Base-by-base conservation (phyloP, 2,329 filamentous ascomycete genomes). In the Phialophora expanda region DNA sequence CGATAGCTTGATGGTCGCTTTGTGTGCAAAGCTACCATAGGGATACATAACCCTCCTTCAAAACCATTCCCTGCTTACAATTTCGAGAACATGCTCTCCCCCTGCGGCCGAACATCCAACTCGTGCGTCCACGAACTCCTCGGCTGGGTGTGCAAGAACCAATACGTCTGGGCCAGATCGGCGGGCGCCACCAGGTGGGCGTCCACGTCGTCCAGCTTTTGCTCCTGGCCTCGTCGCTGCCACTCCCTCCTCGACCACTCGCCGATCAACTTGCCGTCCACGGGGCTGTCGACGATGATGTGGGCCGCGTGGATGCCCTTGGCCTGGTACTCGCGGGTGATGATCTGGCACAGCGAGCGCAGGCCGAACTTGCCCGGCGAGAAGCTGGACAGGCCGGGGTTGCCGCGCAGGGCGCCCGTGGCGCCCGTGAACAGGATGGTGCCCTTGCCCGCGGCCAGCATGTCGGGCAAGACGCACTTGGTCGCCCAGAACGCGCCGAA, bases 231-330 rank as follows among this genome's bases (percentile, higher is more conserved):
- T 20, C 61, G 26, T 3, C 66, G 53, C 50, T 57, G 38, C 68
- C 68, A 70, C 62, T 68, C 58, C 32, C 68, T 41, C 32, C 66
- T 34, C n/a, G 62, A 63, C 53, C 59, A 62, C 61, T 63, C 64
- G 34, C 61, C 56, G 56, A 66, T 67, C 66, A 62, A 76, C 79
- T 74, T 73, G 81, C 80, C 64, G 74, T 82, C 66, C 82, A 80
- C 26, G 82, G 78, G 68, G 75, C 84, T 84, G 71, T 86, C 84
- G 65, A 85, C 82, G 64, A 86, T 82, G 1, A 82, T 82, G 75
- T 86, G 84, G 9, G 80, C 78, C 3, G 86, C 84, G 73, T 86
- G 84, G 5, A 86, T 79, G 9, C 84, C 84, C 71, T 84, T 76
- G 0, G 83, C 83, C 0, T 82, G 83, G 72, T 86, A 86, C 73